phyloP scores from a whole-genome alignment of 495 filamentous ascomycete species.

The Tuber aestivum region DNA sequence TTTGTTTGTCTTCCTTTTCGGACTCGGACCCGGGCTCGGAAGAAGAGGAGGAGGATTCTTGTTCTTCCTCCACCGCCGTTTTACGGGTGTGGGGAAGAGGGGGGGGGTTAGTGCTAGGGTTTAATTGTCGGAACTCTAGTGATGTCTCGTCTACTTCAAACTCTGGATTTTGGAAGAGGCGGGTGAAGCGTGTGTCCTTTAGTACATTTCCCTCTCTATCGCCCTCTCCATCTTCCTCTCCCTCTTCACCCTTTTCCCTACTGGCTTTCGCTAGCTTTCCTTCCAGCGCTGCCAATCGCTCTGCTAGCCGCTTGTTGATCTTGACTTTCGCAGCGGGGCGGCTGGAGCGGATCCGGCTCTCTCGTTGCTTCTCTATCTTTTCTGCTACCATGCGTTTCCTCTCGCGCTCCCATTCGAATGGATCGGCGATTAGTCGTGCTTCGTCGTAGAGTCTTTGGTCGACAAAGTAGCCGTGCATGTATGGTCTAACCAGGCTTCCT shows the following conservation, averaged over 20 bases:
- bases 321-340: conserved; percentile 49
- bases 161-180: conserved; percentile 85
- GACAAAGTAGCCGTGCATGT: conserved; percentile 99
- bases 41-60: conserved; percentile 49
- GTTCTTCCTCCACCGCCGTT: conserved; percentile 63
- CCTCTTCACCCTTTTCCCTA: conserved; percentile 49
- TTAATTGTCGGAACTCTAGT: conserved; percentile 75
- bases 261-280: conserved; percentile 70
- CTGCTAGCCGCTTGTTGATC: conserved; percentile 76
- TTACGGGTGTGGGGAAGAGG: conserved; percentile 49
- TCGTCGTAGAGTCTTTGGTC: conserved; percentile 88
- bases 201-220: conserved; percentile 52
- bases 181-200: conserved; percentile 75
- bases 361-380: conserved; percentile 89
- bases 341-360: conserved; percentile 66
- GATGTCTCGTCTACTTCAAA: conserved; percentile 90
- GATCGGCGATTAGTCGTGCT: conserved; percentile 83
- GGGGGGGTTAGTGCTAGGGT: conserved; percentile 64
- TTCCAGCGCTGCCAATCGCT: conserved; percentile 72
- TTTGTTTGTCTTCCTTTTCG: conserved; percentile 7
- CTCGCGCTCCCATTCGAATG: conserved; percentile 85
- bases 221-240: conserved; percentile 26
- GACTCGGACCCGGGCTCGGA: conserved; percentile 10
- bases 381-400: conserved; percentile 78
- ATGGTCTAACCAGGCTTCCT: conserved; percentile 70